Percentiles rank a stretch among this genome's conserved stretches.
Evolutionary conservation across 306 rosid species (phyloP).

Genomic region (Malus sieversii): DNA sequence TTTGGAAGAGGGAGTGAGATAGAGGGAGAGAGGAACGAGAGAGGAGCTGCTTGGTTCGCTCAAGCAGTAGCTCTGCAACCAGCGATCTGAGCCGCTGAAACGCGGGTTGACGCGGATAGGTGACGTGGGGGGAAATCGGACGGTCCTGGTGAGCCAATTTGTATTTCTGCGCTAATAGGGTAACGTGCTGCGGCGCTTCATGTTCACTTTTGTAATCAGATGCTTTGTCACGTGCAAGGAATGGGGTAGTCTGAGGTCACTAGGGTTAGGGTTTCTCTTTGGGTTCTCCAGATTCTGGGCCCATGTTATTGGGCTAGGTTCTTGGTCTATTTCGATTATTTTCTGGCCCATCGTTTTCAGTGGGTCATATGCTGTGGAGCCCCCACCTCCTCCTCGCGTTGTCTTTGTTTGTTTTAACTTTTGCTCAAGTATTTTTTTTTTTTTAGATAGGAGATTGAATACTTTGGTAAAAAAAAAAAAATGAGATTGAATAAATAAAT

Average conservation of each 20-base stretch:
- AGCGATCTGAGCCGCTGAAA: conserved; percentile 55
- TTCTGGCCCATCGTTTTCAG: background rate
- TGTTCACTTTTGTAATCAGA: conserved; percentile 23
- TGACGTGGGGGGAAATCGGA: conserved; percentile 54
- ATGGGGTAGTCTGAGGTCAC: background rate
- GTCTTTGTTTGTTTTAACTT: too few species aligned
- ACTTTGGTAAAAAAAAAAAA: too few species aligned
- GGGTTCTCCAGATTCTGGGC: background rate
- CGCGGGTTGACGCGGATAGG: conserved; percentile 36
- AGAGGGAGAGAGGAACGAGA: conserved; percentile 10
- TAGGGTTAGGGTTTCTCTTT: conserved; percentile 26
- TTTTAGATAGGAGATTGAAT: too few species aligned
- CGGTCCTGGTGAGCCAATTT: conserved; percentile 30
- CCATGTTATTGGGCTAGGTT: background rate
- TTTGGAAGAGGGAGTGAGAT: conserved; percentile 20
- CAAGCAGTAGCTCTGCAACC: conserved; percentile 63
- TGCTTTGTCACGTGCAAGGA: conserved; percentile 44
- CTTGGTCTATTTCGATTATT: too few species aligned
- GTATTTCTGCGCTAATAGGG: conserved; percentile 13
- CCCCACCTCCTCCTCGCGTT: background rate
- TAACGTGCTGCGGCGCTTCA: conserved; percentile 55
- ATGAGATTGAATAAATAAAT: too few species aligned
- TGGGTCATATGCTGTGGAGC: background rate
- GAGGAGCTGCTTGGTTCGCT: conserved; percentile 55
- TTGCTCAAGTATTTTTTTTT: too few species aligned